Percentiles rank a stretch among this genome's conserved stretches.
Evolutionary conservation across 352 stramenopile species (phyloP).

Genomic region (Pythium pectinolyticum): DNA sequence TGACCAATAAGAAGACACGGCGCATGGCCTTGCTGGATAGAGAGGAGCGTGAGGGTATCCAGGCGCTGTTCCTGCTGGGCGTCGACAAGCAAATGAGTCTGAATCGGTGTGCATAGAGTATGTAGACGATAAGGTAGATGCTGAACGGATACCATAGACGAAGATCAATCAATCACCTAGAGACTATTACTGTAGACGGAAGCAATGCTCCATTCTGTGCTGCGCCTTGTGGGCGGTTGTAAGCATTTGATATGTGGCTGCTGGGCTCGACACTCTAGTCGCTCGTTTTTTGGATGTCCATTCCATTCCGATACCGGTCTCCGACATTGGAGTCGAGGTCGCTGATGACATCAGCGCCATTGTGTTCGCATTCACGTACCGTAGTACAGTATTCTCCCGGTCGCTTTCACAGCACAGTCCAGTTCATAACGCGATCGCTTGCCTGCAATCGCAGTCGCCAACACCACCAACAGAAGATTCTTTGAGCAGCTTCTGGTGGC

Average conservation of each 20-base stretch:
- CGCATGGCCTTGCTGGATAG: background rate
- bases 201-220: no score
- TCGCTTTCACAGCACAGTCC: constrained; percentile 11
- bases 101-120: constrained; percentile 4
- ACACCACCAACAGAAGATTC: constrained; percentile 18
- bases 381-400: background rate
- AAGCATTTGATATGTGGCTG: no score
- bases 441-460: background rate
- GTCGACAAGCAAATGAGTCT: constrained; percentile 27
- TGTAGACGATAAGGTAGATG: background rate
- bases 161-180: no score
- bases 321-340: no score
- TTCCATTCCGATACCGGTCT: no score
- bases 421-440: constrained; percentile 7
- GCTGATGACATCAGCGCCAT: background rate
- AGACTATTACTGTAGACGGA: no score
- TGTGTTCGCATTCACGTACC: background rate
- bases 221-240: no score
- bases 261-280: no score
- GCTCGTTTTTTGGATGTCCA: no score
- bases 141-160: constrained; percentile 14
- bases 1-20: background rate
- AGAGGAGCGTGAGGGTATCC: constrained; percentile 19
- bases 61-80: constrained; percentile 26
- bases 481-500: background rate